Percentiles rank a stretch among this genome's conserved stretches.
Conservation (phyloP, 371 early-diverging fungal genomes). For the Mortierella sp. region DNA sequence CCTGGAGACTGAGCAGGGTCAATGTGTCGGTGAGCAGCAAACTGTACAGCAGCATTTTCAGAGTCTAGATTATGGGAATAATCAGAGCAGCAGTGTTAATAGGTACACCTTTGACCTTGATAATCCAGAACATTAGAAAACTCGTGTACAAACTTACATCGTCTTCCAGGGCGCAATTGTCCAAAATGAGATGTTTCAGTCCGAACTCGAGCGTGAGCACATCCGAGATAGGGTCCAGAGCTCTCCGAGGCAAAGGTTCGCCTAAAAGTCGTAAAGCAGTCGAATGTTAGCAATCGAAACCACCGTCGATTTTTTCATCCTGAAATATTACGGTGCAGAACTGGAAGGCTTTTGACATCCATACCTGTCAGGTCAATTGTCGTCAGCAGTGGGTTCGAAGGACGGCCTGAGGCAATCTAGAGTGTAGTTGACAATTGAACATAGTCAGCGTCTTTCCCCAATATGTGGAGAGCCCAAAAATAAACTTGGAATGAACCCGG, state of each 20-base stretch:
- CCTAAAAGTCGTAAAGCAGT: constrained; percentile 21
- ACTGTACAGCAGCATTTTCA: constrained; percentile 74
- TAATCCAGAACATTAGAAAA: neutral
- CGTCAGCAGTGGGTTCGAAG: constrained; percentile 55
- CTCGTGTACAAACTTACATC: constrained; percentile 60
- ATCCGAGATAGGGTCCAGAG: constrained; percentile 72
- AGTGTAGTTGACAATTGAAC: neutral
- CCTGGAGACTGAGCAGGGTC: constrained; percentile 65
- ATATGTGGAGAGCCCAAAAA: constrained; percentile 4
- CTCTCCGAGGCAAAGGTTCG: constrained; percentile 57
- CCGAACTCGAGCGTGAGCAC: constrained; percentile 72
- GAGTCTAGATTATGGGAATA: constrained; percentile 56
- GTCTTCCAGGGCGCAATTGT: constrained; percentile 76
- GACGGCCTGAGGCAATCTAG: constrained; percentile 37
- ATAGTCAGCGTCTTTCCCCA: neutral
- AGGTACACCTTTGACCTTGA: neutral
- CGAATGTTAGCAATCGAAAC: neutral
- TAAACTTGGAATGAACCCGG: constrained; percentile 1
- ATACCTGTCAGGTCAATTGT: constrained; percentile 66
- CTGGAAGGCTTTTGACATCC: neutral
- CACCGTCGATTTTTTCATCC: neutral
- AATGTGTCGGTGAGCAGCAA: constrained; percentile 68
- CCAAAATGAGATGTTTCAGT: constrained; percentile 64
- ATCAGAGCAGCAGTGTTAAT: neutral
- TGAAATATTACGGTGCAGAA: neutral